Evolutionary conservation across 805 yeast species (phyloP), one percentile per base, ranked within the genome.

Genomic region (Lachancea waltii): DNA sequence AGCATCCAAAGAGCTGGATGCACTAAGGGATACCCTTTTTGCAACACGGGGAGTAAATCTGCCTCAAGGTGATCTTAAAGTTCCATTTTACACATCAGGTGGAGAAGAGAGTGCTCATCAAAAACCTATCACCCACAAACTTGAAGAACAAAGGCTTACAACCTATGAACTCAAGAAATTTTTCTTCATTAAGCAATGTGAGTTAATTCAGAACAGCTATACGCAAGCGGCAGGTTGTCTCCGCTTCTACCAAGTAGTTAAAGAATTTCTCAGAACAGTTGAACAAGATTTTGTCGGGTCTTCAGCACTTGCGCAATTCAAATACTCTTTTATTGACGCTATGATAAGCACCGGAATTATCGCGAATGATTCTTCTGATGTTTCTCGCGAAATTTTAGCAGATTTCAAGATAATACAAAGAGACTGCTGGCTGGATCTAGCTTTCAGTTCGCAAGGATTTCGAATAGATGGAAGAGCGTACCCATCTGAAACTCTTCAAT

Each of bases 331-430:
- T 24, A 20, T 54, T 4, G 48, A 45, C 4, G 28, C 46, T 6
- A 35, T 52, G 5, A 20, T 55, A 7, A 23, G 34, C 10, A 23
- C 37, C n/a, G 21, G 45, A 13, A 38, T 48, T 4, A 15, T 25
- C 5, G 42, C 33, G 2, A 13, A 10, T 3, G 45, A 44, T 8
- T 5, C 21, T 9, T 33, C 46, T 1, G 26, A 30, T 5, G 30
- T 42, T 1, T 36, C 37, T 7, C 29, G 39, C 15, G 65, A 63
- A 39, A 56, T 67, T 2, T 49, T 59, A 6, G 75, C 70, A 1
- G 74, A 71, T 41, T 43, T 73, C 11, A 35, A 67, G 17, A 46
- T 69, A 9, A 40, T 62, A 15, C 55, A 61, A 33, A 50, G 75
- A 17, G 71, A 68, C 35, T 58, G 67, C 14, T 56, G 64, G 63